phyloP scores from a whole-genome alignment of 1,284 basidiomycete species.

The Apiotrichum domesticum region DNA sequence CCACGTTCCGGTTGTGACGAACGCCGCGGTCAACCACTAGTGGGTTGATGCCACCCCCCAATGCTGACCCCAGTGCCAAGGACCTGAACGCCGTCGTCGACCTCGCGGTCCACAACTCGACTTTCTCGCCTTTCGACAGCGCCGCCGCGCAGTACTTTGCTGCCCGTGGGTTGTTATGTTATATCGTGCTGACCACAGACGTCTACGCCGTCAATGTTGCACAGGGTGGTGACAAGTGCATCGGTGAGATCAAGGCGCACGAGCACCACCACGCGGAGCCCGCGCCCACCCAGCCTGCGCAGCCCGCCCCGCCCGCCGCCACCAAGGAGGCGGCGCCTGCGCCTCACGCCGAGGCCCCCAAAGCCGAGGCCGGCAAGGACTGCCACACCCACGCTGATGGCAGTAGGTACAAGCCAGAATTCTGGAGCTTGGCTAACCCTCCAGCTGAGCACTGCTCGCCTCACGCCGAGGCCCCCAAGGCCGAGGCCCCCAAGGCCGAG shows the following conservation, averaged over 20 bases:
- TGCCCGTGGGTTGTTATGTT: slow-evolving; percentile 19
- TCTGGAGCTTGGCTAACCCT: no score
- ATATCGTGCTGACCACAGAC: slow-evolving; percentile 14
- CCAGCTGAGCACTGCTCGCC: no score
- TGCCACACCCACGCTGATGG: slow-evolving; percentile 37
- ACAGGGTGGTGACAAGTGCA: slow-evolving; percentile 37
- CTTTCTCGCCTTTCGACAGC: slow-evolving; percentile 40
- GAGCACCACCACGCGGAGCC: slow-evolving; percentile 17
- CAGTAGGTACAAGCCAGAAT: no score
- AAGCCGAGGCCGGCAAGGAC: slow-evolving; percentile 17
- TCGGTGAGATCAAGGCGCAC: slow-evolving; percentile 24
- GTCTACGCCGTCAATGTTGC: slow-evolving; percentile 43
- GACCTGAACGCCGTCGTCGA: slow-evolving; percentile 36
- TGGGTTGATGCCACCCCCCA: neutral
- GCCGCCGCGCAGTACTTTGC: slow-evolving; percentile 48
- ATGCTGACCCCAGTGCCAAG: slow-evolving; percentile 28
- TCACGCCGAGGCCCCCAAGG: no score
- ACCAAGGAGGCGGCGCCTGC: slow-evolving; percentile 3
- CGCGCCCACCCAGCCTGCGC: slow-evolving; percentile 9
- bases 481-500: neutral
- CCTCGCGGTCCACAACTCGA: slow-evolving; percentile 41
- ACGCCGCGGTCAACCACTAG: slow-evolving; percentile 40
- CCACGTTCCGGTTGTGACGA: slow-evolving; percentile 44
- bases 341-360: slow-evolving; percentile 8
- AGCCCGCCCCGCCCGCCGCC: slow-evolving; percentile 10